Conservation (phyloP, 768 basidiomycete species). For the Agaricus blazei region DNA sequence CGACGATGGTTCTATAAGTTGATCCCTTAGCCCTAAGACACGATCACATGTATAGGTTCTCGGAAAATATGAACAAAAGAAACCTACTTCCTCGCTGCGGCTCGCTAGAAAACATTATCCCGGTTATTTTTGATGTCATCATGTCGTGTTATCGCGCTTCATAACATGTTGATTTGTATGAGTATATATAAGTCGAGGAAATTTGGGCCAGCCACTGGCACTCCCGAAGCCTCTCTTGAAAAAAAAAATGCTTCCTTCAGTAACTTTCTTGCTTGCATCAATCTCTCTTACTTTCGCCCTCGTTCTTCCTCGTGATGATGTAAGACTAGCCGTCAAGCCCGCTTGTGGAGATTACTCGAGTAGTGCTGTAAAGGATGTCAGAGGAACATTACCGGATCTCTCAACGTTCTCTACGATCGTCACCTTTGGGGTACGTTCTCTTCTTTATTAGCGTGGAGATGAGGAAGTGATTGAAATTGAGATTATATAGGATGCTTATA, state of each 20-base stretch:
- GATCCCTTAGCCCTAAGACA: too few species aligned
- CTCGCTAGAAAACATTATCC: too few species aligned
- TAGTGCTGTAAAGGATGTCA: constrained; percentile 37
- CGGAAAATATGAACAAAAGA: too few species aligned
- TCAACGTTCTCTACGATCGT: constrained; percentile 34
- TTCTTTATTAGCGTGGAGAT: not conserved
- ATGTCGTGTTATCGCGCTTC: too few species aligned
- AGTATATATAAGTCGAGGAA: too few species aligned
- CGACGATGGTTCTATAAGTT: too few species aligned
- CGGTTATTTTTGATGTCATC: too few species aligned
- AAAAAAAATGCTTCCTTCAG: not conserved
- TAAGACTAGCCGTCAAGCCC: constrained; percentile 40
- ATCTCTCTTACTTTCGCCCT: constrained; percentile 17
- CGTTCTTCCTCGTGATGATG: constrained; percentile 16
- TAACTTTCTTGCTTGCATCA: constrained; percentile 14
- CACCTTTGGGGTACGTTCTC: constrained; percentile 39
- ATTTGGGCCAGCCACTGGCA: too few species aligned
- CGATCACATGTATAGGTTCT: too few species aligned
- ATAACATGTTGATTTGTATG: too few species aligned
- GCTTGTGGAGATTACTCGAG: constrained; percentile 33
- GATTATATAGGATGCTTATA: constrained; percentile 34
- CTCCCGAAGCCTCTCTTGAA: not conserved
- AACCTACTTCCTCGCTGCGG: too few species aligned
- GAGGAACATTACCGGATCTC: constrained; percentile 26
- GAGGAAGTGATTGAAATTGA: not conserved